Base-by-base conservation (phyloP, 1,284 basidiomycete genomes). In the Rhizopogon parksii region DNA sequence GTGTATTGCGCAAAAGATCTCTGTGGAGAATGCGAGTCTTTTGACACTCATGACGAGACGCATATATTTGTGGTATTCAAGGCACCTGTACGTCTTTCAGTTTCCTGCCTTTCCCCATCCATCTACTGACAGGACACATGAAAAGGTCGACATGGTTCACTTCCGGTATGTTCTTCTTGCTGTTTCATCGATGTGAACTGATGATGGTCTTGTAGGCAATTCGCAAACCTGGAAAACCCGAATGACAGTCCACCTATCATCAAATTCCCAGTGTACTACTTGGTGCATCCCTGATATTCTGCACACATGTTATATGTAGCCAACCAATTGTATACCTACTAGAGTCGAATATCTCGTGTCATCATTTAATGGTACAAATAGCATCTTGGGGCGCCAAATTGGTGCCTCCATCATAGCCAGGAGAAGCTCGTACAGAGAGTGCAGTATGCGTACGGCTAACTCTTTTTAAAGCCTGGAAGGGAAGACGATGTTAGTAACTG, bases 1-100 rank as follows among this genome's bases (percentile, higher is more conserved):
- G 90, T 82, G 2, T 91, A 91, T 63, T 95, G 92, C 62, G 76
- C 79, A 4, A 82, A 78, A 56, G 91, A 94, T 65, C 72, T 93
- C 15, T 94, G 91, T 67, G 80, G 83, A 50, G 76, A 77, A 32
- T 93, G 91, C 56, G 85, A 92, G 63, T 74, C 71, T 51, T 70
- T 88, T 27, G 88, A 90, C 57, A 85, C 85, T 38, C 91, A 95
- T 62, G 80, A 93, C 59, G 74, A 79, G 50, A 82, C 79, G 2
- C 91, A 95, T 63, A 72, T 90, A 37, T 95, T 94, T 68, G 73
- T 92, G 27, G 86, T 90, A 7, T 88, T 95, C 72, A 95, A 95
- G 68, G 81, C 88, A 2, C 71, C 76, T 40, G 88, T 91, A 56
- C 65, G 76, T 64, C 4, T 19, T 39, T 15, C 7, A 30, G 36